These are phyloP conservation scores for Diplodia seriata DNA, from an alignment of 2,329 filamentous ascomycete genomes.

Conservation along the genomic window DNA sequence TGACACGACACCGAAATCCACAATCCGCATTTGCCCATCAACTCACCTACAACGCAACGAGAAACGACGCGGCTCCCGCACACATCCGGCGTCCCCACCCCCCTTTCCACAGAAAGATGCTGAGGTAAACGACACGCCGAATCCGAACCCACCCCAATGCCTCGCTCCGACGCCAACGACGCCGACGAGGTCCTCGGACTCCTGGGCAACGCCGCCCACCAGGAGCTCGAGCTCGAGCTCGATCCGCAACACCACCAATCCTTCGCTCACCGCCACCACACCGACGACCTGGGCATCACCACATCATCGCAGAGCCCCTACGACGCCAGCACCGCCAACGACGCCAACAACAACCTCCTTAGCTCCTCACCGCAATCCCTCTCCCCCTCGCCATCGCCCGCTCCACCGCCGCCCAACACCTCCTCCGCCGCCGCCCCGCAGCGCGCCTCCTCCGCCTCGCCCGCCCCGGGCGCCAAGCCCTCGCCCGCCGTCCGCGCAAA, in stretches of 20 bases:
- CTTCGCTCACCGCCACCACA: conserved; percentile 5
- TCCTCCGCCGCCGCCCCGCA: not conserved
- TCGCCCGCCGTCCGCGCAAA: conserved; percentile 11
- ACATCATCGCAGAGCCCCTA: conserved; percentile 9
- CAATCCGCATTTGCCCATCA: not conserved
- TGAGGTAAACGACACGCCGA: conserved; percentile 13
- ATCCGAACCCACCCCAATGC: conserved; percentile 16
- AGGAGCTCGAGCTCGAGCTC: conserved; percentile 25
- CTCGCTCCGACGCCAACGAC: conserved; percentile 32
- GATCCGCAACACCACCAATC: not conserved
- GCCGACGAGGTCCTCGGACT: conserved; percentile 31
- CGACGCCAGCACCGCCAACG: conserved; percentile 2
- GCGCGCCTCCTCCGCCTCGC: conserved; percentile 19
- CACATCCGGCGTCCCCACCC: not conserved
- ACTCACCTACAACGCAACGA: not conserved
- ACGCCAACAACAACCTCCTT: not conserved
- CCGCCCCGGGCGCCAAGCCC: conserved; percentile 37
- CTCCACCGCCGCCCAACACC: conserved; percentile 7
- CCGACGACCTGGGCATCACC: conserved; percentile 16
- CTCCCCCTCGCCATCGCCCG: conserved; percentile 24
- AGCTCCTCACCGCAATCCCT: not conserved
- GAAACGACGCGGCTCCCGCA: not conserved
- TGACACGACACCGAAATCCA: conserved; percentile 22
- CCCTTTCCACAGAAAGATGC: conserved; percentile 14
- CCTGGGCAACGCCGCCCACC: conserved; percentile 29